Base-by-base conservation (phyloP, 345 rosid species). In the Erysimum cheiranthoides region DNA sequence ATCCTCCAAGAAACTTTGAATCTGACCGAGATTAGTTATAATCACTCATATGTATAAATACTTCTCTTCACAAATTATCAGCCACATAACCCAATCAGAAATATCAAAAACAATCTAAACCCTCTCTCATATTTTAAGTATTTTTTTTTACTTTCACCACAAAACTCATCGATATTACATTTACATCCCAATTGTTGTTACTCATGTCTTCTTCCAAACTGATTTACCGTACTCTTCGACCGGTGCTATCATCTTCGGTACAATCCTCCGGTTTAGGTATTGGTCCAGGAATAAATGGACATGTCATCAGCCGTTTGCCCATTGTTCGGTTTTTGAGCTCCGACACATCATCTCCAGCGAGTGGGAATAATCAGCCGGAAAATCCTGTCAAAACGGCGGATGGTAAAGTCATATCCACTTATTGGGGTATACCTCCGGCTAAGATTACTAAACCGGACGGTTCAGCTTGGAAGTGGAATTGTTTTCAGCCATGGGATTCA, bases 401-500 rank as follows among this genome's bases (percentile, higher is more conserved):
- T 21, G 81, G 81, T 1, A 16, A 71, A 70, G 73, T 71, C 18
- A 76, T 80, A 35, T 68, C 79, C 13, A 88, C 84, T 77, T 88
- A 88, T 52, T 86, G 92, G 92, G 92, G 90, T 56, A 58, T 88
- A 36, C 14, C 76, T 35, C 87, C 85, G 13, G 5, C 82, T 39
- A 82, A 42, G 74, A 47, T 86, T 12, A 80, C 88, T 69, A 88
- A 77, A 43, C 79, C 74, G 18, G 92, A 88, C 11, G 92, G 92
- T 51, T 86, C 92, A 21, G 87, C 87, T 45, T 88, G 90, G 92
- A 83, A 81, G 25, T 86, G 92, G 92, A 86, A 85, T 57, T 82
- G 88, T 72, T 88, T 88, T 67, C 83, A 86, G 84, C 90, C 92
- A 38, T 86, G 90, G 90, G 92, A 88, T 74, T 73, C 83, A 30